Evolutionary conservation across 2,329 filamentous ascomycete species (phyloP), one percentile per base, ranked within the genome.

Genomic region (Bipolaris cookei): DNA sequence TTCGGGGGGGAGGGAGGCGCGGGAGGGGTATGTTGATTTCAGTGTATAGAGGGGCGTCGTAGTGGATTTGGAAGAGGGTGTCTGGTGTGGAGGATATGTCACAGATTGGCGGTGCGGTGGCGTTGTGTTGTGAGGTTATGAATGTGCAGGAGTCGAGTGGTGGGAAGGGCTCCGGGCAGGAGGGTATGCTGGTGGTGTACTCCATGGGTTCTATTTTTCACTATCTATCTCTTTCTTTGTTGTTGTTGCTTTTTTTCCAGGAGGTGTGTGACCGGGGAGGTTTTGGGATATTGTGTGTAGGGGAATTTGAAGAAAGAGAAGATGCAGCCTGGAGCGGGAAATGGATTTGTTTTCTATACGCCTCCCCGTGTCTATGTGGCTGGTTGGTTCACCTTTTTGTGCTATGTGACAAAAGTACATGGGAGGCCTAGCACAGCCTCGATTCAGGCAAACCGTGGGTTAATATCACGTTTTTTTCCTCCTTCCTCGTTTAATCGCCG

Each of bases 11-110:
- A 20, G 64, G 62, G 13, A 73, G 18, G 2, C 48, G 53, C 10
- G 72, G 72, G 0, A 75, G 60, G 3, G 71, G 71, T 23, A 75
- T 74, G 51, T 70, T 68, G 41, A 75, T 75, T 54, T 75, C 72
- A 0, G 70, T 75, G 55, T 73, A 75, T 0, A 74, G 66, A 3
- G 72, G 70, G 3, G 67, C 60, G 37, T 68, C 61, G 38, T 67
- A 62, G n/a, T 52, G 37, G 1, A 51, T 3, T 13, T 23, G 20
- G 20, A 41, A 41, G 4, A 23, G n/a, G 43, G 21, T 28, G 39
- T 21, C 44, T 34, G 7, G 21, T 30, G 10, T 25, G 18, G 25
- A 28, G 25, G 25, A 10, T 8, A 28, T 28, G 25, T 2, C 25
- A 8, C 25, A 28, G 25, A 28, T 28, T 28, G 34, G 23, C 6